Evolutionary conservation across 1,139 yeast genomes (phyloP).

Genomic region (Hansenula lynferdii): DNA sequence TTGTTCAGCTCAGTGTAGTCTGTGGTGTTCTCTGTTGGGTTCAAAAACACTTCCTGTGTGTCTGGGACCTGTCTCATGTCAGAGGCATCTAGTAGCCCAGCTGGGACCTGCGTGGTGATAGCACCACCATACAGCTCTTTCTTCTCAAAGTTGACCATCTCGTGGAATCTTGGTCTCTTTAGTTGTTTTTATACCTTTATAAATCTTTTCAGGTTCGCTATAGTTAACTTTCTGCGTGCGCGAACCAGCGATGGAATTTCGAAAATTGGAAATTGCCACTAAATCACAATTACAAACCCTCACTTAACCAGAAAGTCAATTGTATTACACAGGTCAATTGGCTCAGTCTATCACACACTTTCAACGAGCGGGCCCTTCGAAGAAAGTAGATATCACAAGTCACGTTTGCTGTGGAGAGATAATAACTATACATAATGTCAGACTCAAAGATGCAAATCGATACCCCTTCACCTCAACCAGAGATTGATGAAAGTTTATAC

Average conservation of each 20-base stretch:
- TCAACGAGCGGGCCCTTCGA: too few species aligned
- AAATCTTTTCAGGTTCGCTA: too few species aligned
- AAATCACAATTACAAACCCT: not conserved
- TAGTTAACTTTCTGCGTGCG: too few species aligned
- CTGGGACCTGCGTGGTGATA: conserved; percentile 49
- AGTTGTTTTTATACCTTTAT: too few species aligned
- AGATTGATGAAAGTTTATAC: conserved; percentile 89
- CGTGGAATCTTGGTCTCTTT: too few species aligned
- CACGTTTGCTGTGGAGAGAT: too few species aligned
- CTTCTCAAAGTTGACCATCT: conserved; percentile 6
- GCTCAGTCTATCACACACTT: too few species aligned
- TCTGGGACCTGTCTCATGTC: conserved; percentile 77
- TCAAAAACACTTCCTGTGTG: conserved; percentile 78
- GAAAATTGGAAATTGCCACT: not conserved
- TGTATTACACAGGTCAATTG: not conserved
- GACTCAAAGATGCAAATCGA: conserved; percentile 21
- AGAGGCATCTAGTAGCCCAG: conserved; percentile 64
- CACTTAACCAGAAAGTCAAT: not conserved
- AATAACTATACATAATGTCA: conserved; percentile 18
- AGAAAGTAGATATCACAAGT: too few species aligned
- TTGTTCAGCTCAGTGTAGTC: conserved; percentile 28
- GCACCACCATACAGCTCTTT: conserved; percentile 74
- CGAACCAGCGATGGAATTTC: too few species aligned
- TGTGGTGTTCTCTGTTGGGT: conserved; percentile 28
- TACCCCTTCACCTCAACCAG: conserved; percentile 26